A percentile compares a stretch with the other conserved stretches of the same genome.
Conservation (phyloP, 2,329 filamentous ascomycete genomes). For the Colletotrichum noveboracense region DNA sequence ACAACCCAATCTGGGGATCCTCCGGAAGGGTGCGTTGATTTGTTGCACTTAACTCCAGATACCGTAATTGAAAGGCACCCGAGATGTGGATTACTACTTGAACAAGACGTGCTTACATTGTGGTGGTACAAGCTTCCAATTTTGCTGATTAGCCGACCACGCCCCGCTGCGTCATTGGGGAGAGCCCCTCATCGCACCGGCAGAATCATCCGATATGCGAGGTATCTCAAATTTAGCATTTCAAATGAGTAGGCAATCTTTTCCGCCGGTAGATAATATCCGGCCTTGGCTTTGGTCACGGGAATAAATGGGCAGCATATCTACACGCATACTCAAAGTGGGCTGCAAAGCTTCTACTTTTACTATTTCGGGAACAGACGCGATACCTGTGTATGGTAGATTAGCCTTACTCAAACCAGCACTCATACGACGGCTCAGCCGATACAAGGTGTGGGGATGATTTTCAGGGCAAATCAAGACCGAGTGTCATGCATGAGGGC, state of each 20-base stretch:
- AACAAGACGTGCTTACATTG: not conserved
- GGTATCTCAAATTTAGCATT: rapidly evolving
- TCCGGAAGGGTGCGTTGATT: rapidly evolving
- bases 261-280: not conserved
- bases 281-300: not conserved
- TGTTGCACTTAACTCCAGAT: not conserved
- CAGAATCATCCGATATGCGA: not conserved
- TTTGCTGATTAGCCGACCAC: not conserved
- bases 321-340: not conserved
- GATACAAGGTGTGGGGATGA: rapidly evolving
- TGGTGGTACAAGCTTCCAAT: not conserved
- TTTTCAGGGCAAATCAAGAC: not conserved
- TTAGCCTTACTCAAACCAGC: not conserved
- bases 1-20: not conserved
- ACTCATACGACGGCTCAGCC: rapidly evolving
- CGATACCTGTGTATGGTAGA: rapidly evolving
- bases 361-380: not conserved
- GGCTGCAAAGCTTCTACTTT: rapidly evolving
- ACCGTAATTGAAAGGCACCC: not conserved
- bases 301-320: not conserved
- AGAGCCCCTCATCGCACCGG: not conserved
- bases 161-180: not conserved
- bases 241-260: not conserved
- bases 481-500: no score
- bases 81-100: not conserved